phyloP scores from a whole-genome alignment of 176 grass and related monocot species.

The Phyllostachys edulis region DNA sequence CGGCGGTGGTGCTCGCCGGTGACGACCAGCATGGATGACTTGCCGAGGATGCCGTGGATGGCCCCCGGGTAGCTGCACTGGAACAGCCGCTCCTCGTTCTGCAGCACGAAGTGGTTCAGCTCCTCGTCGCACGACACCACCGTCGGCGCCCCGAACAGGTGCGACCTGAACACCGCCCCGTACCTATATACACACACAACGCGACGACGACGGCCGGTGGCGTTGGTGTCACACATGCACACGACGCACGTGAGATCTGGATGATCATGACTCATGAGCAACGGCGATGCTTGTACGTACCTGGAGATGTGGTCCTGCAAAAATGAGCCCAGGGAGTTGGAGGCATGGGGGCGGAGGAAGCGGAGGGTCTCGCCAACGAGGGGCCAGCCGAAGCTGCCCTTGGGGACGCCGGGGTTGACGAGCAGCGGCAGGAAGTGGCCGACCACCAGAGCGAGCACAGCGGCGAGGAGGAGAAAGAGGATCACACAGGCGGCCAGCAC shows the following conservation, averaged over 20 bases:
- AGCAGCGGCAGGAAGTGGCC: slow-evolving; percentile 17
- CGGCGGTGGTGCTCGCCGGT: slow-evolving; percentile 36
- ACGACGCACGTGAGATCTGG: too few species aligned
- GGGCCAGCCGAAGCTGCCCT: slow-evolving; percentile 41
- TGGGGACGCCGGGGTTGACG: background rate
- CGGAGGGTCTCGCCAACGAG: slow-evolving; percentile 39
- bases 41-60: slow-evolving; percentile 42
- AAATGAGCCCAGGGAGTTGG: slow-evolving; percentile 22
- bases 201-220: background rate
- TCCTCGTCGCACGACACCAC: slow-evolving; percentile 44
- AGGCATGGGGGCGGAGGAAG: slow-evolving; percentile 42
- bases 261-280: too few species aligned
- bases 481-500: background rate
- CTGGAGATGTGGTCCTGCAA: slow-evolving; percentile 17
- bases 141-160: slow-evolving; percentile 42
- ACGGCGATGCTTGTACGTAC: background rate
- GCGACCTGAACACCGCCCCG: slow-evolving; percentile 36
- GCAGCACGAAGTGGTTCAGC: slow-evolving; percentile 43
- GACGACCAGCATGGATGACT: slow-evolving; percentile 23
- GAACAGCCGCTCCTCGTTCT: slow-evolving; percentile 48
- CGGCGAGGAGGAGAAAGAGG: background rate
- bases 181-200: slow-evolving; percentile 6
- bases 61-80: slow-evolving; percentile 33
- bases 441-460: background rate
- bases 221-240: background rate